Conservation (phyloP, 192 early-diverging fungal genomes). For the Coemansia sp. region DNA sequence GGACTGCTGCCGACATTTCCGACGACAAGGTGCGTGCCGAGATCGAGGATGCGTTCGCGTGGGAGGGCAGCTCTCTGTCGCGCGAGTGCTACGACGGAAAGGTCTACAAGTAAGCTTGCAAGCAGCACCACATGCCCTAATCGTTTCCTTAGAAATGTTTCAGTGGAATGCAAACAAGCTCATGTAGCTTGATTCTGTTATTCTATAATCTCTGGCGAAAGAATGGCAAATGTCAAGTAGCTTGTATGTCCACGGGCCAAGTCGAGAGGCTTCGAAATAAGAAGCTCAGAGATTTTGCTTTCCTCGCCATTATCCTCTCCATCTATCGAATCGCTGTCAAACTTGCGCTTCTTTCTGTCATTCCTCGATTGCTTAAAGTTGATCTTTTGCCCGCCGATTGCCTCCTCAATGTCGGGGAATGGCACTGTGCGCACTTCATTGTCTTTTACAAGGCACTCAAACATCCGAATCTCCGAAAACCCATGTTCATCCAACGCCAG, state of each 20-base stretch:
- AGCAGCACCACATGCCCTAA: no score
- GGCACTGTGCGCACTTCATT: constrained; percentile 69
- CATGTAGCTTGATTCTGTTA: no score
- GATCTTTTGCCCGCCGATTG: constrained; percentile 51
- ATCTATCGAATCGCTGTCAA: not conserved
- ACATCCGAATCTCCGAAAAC: constrained; percentile 93
- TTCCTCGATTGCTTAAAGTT: constrained; percentile 28
- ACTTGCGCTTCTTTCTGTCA: constrained; percentile 46
- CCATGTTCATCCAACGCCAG: constrained; percentile 74
- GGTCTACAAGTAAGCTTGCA: constrained; percentile 87
- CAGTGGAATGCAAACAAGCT: no score
- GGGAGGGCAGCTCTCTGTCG: constrained; percentile 79
- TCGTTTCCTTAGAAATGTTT: no score
- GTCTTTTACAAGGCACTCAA: constrained; percentile 82
- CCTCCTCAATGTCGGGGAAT: constrained; percentile 66
- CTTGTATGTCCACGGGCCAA: constrained; percentile 84
- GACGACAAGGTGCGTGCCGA: constrained; percentile 63
- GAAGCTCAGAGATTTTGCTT: constrained; percentile 27
- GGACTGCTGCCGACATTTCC: constrained; percentile 70
- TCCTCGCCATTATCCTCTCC: not conserved
- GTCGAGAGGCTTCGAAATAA: constrained; percentile 65
- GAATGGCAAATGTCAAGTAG: constrained; percentile 86
- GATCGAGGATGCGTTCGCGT: constrained; percentile 76
- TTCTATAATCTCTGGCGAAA: constrained; percentile 24
- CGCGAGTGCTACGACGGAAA: constrained; percentile 82